Base-by-base conservation (phyloP, 2,329 filamentous ascomycete species). In the Exophiala sp. region DNA sequence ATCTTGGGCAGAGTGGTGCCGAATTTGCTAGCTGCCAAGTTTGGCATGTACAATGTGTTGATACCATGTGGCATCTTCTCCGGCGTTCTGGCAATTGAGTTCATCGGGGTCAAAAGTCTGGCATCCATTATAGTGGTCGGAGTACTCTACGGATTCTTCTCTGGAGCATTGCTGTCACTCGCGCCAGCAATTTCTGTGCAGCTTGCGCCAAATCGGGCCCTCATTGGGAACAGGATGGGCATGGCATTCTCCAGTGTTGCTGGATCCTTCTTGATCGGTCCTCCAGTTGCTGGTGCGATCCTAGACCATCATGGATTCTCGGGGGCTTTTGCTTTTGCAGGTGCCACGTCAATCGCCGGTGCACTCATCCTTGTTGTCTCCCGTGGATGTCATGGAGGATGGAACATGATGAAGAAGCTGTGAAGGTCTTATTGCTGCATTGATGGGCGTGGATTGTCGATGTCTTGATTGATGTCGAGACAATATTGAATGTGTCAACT, bases 211-310 rank as follows among this genome's bases (percentile, higher is more conserved):
- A 64, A 74, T 20, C 52, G 65, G 5, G 51, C 53, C 1, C 62
- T 66, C 3, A 65, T 75, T 4, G 74, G 74, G 0, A 74, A 72
- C 0, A 63, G 74, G 2, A 69, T 75, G 34, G 74, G 74, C 0
- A 76, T 75, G 72, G 66, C 64, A 0, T 73, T 73, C 20, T 4
- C 43, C 11, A 21, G n/a, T 14, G 40, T 21, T 21, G 18, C n/a
- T 21, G 21, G 11, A 11, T 14, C 40, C 12, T 12, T 43, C 14
- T 21, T 43, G 11, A 18, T 43, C 18, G 40, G 40, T 14, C 8
- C 9, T 6, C 40, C 40, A 5, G 11, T 21, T 14, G 18, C 40
- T 4, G 40, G 40, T 7, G 18, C 16, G 9, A 18, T 43, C 14
- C 18, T 43, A 5, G 40, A 43, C 5, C 16, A 43, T 21, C 40